Conservation (phyloP, 306 rosid genomes). For the Astragalus membranaceus region DNA sequence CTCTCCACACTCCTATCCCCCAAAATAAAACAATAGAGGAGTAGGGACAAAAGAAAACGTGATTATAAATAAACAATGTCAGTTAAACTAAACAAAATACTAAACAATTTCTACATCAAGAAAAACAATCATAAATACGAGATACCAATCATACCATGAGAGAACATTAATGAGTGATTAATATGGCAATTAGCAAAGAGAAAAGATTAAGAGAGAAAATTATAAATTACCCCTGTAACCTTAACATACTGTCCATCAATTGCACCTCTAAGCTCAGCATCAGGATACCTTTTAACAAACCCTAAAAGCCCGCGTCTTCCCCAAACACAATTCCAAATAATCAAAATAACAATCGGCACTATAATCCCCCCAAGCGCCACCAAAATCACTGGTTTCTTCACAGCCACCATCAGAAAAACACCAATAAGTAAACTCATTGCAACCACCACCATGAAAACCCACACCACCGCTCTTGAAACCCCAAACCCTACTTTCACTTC, state of each 20-base stretch:
- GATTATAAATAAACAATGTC: neutral
- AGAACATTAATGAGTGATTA: conserved; percentile 5
- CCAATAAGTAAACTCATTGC: conserved; percentile 85
- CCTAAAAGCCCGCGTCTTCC: conserved; percentile 63
- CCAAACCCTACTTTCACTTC: conserved; percentile 58
- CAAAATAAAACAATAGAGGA: neutral
- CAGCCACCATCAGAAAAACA: conserved; percentile 84
- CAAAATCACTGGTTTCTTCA: conserved; percentile 67
- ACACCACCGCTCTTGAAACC: conserved; percentile 72
- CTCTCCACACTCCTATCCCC: neutral
- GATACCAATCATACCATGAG: neutral
- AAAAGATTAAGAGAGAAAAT: conserved; percentile 5
- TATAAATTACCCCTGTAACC: conserved; percentile 86
- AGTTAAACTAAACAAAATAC: conserved; percentile 6
- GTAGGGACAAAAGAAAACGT: neutral
- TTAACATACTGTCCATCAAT: conserved; percentile 91
- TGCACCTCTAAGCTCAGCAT: conserved; percentile 93
- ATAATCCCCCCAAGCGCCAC: conserved; percentile 50
- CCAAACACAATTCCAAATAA: conserved; percentile 66
- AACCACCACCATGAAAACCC: conserved; percentile 67
- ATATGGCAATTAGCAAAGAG: neutral
- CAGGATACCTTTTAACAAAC: conserved; percentile 73
- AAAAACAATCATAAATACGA: neutral
- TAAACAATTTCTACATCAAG: neutral
- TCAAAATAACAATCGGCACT: conserved; percentile 42